Evolutionary conservation across 306 rosid genomes (phyloP).

Genomic region (Cucumis cinereus): DNA sequence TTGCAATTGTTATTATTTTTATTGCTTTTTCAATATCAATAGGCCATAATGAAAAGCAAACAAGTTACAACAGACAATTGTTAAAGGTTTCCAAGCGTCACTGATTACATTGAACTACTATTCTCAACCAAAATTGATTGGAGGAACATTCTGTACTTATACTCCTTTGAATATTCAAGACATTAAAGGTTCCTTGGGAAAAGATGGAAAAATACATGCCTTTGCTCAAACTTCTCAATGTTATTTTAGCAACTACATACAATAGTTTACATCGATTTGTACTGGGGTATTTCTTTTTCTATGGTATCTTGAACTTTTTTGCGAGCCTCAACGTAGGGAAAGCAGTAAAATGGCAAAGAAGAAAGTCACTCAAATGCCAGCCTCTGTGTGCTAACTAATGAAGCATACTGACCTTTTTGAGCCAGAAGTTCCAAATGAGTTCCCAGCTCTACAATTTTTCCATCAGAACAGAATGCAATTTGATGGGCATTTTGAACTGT

Average conservation of each 20-base stretch:
- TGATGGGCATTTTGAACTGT: slow-evolving; percentile 85
- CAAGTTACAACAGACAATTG: neutral
- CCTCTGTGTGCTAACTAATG: slow-evolving; percentile 77
- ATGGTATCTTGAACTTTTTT: neutral
- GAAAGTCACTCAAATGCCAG: slow-evolving; percentile 67
- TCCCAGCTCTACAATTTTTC: slow-evolving; percentile 64
- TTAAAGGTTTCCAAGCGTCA: neutral
- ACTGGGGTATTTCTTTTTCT: too few species aligned
- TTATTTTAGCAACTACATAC: neutral
- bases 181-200: neutral
- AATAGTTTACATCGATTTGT: neutral
- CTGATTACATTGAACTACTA: neutral
- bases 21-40: too few species aligned
- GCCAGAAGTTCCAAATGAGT: slow-evolving; percentile 65
- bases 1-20: too few species aligned
- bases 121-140: neutral
- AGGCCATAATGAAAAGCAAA: neutral
- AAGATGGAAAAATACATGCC: neutral
- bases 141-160: neutral
- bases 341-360: neutral
- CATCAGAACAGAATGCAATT: slow-evolving; percentile 67
- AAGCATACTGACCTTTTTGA: slow-evolving; percentile 71
- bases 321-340: neutral
- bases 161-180: neutral
- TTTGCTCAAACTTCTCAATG: neutral